These are phyloP conservation scores for Paulownia fortunei DNA, from an alignment of 257 asterid genomes.

Conservation along the genomic window DNA sequence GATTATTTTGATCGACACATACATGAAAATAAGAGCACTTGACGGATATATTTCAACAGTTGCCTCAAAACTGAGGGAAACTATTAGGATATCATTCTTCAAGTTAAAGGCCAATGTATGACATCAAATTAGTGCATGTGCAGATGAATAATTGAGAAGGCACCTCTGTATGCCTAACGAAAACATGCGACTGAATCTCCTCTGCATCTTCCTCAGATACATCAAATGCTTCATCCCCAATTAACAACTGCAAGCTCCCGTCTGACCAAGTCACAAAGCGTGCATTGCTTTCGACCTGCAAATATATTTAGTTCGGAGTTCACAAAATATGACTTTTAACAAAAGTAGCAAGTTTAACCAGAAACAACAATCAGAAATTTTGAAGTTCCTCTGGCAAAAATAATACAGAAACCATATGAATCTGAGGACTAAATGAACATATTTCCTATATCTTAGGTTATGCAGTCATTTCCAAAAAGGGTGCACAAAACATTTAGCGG, in stretches of 20 bases:
- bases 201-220: constrained; percentile 55
- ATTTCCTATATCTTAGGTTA: too few species aligned
- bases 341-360: not conserved
- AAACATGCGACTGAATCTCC: too few species aligned
- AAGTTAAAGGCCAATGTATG: not conserved
- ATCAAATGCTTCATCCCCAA: constrained; percentile 61
- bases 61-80: not conserved
- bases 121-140: too few species aligned
- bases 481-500: too few species aligned
- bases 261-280: constrained; percentile 64
- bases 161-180: constrained; percentile 62
- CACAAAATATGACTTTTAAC: too few species aligned
- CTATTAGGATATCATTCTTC: not conserved
- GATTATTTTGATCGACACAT: too few species aligned
- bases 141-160: not conserved
- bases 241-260: constrained; percentile 56
- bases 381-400: too few species aligned
- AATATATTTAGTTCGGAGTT: not conserved
- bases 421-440: too few species aligned
- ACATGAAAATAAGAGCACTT: not conserved
- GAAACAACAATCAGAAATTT: too few species aligned
- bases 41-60: not conserved
- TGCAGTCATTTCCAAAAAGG: too few species aligned
- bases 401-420: too few species aligned
- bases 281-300: constrained; percentile 57